phyloP scores from a whole-genome alignment of 2,329 filamentous ascomycete genomes.

The Fusarium udum region DNA sequence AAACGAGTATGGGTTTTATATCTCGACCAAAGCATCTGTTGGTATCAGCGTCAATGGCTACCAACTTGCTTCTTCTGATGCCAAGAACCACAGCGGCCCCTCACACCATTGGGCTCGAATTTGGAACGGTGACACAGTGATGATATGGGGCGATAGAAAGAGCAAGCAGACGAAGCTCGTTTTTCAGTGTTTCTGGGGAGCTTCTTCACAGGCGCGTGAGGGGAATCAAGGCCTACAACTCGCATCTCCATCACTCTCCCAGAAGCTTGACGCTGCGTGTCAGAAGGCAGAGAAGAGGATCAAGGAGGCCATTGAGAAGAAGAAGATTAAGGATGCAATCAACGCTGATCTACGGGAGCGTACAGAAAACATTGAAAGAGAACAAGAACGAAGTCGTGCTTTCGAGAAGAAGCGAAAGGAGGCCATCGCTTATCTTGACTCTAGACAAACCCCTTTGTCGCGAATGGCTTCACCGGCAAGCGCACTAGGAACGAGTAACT shows the following conservation, averaged over 20 bases:
- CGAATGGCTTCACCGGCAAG: constrained; percentile 47
- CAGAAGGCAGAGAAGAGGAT: constrained; percentile 56
- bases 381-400: constrained; percentile 58
- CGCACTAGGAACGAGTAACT: constrained; percentile 33
- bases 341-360: constrained; percentile 57
- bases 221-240: constrained; percentile 44
- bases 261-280: constrained; percentile 60
- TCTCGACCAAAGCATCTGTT: constrained; percentile 80
- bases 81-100: constrained; percentile 62
- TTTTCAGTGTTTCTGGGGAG: constrained; percentile 67
- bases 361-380: constrained; percentile 52
- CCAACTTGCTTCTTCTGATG: constrained; percentile 66
- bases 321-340: constrained; percentile 55
- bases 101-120: constrained; percentile 74
- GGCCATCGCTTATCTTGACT: constrained; percentile 54
- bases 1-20: constrained; percentile 73
- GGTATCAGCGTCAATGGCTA: constrained; percentile 82
- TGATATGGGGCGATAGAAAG: constrained; percentile 67
- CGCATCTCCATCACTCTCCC: constrained; percentile 52
- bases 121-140: constrained; percentile 79
- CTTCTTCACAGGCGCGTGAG: constrained; percentile 56
- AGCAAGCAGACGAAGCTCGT: constrained; percentile 56
- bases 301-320: constrained; percentile 51
- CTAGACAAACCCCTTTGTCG: constrained; percentile 38
- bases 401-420: constrained; percentile 62